Percentiles rank a stretch among this genome's conserved stretches.
Evolutionary conservation across 75 land plant genomes (phyloP).

Genomic region (Selaginella moellendorffii): DNA sequence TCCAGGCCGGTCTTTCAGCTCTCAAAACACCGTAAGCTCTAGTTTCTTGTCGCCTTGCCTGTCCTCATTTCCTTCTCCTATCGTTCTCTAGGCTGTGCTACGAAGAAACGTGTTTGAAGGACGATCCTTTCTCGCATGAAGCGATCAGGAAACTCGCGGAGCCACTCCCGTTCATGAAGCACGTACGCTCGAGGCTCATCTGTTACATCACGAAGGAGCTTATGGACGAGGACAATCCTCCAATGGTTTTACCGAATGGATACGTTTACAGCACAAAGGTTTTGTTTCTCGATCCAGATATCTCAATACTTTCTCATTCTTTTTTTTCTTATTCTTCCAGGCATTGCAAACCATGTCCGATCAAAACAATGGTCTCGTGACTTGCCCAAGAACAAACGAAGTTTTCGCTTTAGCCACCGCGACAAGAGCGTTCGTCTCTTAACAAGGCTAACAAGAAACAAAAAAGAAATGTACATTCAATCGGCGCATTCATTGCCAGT

Average conservation of each 20-base stretch:
- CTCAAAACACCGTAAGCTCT: not conserved
- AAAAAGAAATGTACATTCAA: no score
- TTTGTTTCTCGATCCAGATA: not conserved
- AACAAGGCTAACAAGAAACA: no score
- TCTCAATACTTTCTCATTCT: not conserved
- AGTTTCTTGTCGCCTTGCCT: no score
- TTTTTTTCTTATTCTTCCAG: not conserved
- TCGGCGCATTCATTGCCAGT: no score
- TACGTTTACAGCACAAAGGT: not conserved
- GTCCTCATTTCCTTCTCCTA: no score
- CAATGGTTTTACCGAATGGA: not conserved
- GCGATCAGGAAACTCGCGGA: not conserved
- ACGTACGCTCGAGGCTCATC: not conserved
- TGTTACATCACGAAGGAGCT: not conserved
- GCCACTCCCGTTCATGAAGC: not conserved
- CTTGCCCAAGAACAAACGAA: not conserved
- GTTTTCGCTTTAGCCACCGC: not conserved
- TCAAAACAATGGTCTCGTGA: not conserved
- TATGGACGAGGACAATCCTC: not conserved
- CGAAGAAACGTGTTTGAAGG: not conserved
- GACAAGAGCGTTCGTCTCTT: not conserved
- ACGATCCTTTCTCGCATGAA: not conserved
- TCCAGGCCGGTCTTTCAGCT: not conserved
- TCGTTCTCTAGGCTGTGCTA: not conserved
- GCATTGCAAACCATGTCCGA: not conserved